Evolutionary conservation across 2,329 filamentous ascomycete species (phyloP).

Genomic region (Botrytis deweyae): DNA sequence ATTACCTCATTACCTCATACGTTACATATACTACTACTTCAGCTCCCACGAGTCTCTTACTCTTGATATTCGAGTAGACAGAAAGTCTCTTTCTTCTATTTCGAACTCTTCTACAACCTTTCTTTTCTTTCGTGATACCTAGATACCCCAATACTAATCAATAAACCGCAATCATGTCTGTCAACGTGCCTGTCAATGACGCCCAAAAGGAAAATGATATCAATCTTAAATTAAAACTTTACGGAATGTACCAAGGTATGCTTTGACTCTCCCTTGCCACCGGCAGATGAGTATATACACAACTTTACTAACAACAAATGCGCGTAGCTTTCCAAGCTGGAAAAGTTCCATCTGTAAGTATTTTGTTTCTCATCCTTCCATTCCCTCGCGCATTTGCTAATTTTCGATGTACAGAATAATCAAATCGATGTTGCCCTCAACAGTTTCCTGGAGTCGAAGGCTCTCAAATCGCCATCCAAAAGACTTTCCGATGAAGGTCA

Average conservation of each 20-base stretch:
- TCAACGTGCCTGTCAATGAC: conserved; percentile 37
- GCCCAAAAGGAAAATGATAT: conserved; percentile 55
- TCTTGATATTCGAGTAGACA: neutral
- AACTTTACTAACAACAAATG: conserved; percentile 35
- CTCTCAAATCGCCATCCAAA: conserved; percentile 66
- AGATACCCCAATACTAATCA: conserved; percentile 8
- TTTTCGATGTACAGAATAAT: conserved; percentile 47
- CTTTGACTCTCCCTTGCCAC: neutral
- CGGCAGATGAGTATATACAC: neutral
- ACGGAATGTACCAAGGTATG: conserved; percentile 74
- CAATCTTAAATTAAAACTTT: conserved; percentile 91
- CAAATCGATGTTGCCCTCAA: conserved; percentile 92
- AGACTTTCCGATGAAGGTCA: conserved; percentile 82
- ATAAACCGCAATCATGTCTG: conserved; percentile 28
- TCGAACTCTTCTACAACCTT: neutral
- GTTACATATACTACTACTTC: neutral
- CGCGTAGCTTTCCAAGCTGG: conserved; percentile 74
- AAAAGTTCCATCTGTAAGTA: conserved; percentile 72
- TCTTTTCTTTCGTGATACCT: conserved; percentile 30
- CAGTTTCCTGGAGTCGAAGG: conserved; percentile 73
- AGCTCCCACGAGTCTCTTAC: neutral
- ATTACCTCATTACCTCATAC: conserved; percentile 12
- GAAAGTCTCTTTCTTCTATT: neutral
- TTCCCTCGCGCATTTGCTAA: conserved; percentile 23
- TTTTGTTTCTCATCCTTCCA: neutral